Base-by-base conservation (phyloP, 1,139 yeast genomes). In the Lodderomyces beijingensis region DNA sequence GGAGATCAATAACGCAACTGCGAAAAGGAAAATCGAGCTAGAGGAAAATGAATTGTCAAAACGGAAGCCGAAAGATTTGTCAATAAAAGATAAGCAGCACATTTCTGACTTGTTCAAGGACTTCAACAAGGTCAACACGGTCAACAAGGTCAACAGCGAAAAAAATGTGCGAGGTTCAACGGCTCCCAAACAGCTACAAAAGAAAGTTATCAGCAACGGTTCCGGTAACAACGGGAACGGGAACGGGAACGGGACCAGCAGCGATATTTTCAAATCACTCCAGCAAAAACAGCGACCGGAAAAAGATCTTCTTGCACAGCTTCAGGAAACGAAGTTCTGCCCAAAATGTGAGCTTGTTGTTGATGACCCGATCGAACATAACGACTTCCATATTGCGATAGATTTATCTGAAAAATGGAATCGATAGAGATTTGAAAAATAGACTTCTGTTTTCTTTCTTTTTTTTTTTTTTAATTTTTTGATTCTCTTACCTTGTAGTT, bases 381-480 rank as follows among this genome's bases (percentile, higher is more conserved):
- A 51, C 20, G 74, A 67, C 42, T 65, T 43, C 34, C 74, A 67
- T 39, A 40, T 56, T 25, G 74, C 73, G 0, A 43, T 60, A 28
- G 65, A 64, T 5, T 50, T 67, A 10, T 62, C 71, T 1, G 47
- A 53, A 24, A 52, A 42, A 38, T 32, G 57, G 31, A 59, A 54
- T 5, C 29, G 28, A 31, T 32, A 27, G n/a, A n/a, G n/a, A n/a
- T n/a, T n/a, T n/a, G n/a, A n/a, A n/a, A n/a, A n/a, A n/a, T n/a
- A n/a, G n/a, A n/a, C n/a, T n/a, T 23, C 16, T 17, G 22, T 7
- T n/a, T n/a, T n/a, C n/a, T n/a, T n/a, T n/a, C n/a, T n/a, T n/a
- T n/a, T n/a, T n/a, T n/a, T n/a, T n/a, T n/a, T n/a, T n/a, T n/a
- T n/a, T n/a, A n/a, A 25, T 10, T 14, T 20, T 27, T 12, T 7